Conservation (phyloP, 768 basidiomycete species). For the Auricularia auricula-judae region DNA sequence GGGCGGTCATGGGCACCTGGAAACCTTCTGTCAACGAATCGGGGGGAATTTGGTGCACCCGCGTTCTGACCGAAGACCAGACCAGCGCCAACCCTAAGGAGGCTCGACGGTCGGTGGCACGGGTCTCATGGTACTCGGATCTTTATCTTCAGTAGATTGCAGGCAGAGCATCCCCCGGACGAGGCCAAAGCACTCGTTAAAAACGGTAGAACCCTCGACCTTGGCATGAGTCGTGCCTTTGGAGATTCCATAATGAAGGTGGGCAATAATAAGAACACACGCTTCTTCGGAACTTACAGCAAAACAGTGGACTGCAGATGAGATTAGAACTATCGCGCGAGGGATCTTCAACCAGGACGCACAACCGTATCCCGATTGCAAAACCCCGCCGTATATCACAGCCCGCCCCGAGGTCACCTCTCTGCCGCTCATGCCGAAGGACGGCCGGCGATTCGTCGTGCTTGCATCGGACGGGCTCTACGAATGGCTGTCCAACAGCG, state of each 20-base stretch:
- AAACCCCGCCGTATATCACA: constrained; percentile 86
- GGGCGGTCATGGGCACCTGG: constrained; percentile 93
- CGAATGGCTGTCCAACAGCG: constrained; percentile 56
- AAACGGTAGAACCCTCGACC: constrained; percentile 73
- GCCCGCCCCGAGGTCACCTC: constrained; percentile 73
- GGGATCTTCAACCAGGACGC: background rate
- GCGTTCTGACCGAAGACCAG: constrained; percentile 80
- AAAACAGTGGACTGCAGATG: background rate
- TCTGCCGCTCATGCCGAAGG: constrained; percentile 32
- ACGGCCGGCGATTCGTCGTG: constrained; percentile 60
- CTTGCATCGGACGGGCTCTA: constrained; percentile 82
- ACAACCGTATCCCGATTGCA: constrained; percentile 44
- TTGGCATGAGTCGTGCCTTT: constrained; percentile 80
- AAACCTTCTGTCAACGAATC: constrained; percentile 9
- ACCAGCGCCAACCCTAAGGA: constrained; percentile 88
- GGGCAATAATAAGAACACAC: constrained; percentile 14
- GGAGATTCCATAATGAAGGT: constrained; percentile 89
- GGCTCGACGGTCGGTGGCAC: constrained; percentile 47
- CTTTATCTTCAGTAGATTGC: constrained; percentile 39
- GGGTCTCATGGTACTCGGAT: background rate
- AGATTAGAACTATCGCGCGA: background rate
- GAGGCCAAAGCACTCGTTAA: constrained; percentile 66
- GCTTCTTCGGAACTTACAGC: background rate
- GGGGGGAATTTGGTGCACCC: constrained; percentile 27
- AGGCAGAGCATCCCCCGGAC: constrained; percentile 69